A percentile compares a stretch with the other conserved stretches of the same genome.
Evolutionary conservation across 345 rosid genomes (phyloP).

Genomic region (Dipteronia sinensis): DNA sequence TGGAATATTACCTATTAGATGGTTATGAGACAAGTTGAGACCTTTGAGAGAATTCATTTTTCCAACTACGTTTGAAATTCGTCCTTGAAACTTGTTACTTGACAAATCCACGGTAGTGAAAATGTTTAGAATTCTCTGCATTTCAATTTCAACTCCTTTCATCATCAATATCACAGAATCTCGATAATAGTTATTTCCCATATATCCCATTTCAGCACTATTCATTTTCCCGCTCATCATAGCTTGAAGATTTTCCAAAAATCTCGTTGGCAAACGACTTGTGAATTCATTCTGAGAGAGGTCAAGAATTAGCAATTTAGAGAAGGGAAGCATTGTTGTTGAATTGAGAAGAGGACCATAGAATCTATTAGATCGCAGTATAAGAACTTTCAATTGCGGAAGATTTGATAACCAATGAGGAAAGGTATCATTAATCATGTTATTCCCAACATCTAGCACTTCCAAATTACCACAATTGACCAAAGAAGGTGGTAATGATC

Average conservation of each 20-base stretch:
- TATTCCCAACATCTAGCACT: not conserved
- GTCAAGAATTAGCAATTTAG: slow-evolving; percentile 11
- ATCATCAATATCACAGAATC: not conserved
- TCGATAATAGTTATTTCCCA: not conserved
- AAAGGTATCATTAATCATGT: not conserved
- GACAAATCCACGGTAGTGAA: slow-evolving; percentile 18
- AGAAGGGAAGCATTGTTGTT: slow-evolving; percentile 13
- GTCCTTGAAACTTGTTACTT: slow-evolving; percentile 16
- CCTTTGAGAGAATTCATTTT: not conserved
- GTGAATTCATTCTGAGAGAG: not conserved
- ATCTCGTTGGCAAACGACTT: no score
- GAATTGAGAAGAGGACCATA: not conserved
- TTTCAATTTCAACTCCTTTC: not conserved
- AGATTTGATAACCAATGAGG: not conserved
- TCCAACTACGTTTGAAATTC: slow-evolving; percentile 17
- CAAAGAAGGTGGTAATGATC: not conserved
- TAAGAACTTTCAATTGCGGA: not conserved
- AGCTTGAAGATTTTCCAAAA: no score
- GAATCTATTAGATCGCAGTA: not conserved
- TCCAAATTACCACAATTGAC: not conserved
- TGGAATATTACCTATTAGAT: not conserved
- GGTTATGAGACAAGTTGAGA: not conserved
- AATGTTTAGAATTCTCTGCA: not conserved
- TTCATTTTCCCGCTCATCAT: no score
- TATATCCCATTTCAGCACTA: not conserved